Evolutionary conservation across 495 filamentous ascomycete species (phyloP).

Genomic region (Penicillium goetzii): DNA sequence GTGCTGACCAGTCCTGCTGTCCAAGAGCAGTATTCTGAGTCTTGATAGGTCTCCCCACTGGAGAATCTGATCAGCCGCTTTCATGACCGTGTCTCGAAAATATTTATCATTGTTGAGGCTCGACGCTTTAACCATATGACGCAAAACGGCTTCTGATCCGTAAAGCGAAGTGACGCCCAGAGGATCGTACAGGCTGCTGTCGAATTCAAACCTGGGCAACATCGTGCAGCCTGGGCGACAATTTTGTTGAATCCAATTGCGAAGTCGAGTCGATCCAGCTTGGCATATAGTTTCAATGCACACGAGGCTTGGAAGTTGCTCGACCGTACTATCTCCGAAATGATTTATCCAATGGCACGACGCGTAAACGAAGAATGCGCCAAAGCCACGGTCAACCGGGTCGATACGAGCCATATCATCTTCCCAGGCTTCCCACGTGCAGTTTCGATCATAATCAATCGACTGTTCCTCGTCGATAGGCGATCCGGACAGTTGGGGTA

Average conservation of each 20-base stretch:
- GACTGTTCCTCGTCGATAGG: slow-evolving; percentile 22
- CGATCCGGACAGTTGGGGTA: slow-evolving; percentile 21
- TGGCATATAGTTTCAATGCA: slow-evolving; percentile 28
- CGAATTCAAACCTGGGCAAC: slow-evolving; percentile 28
- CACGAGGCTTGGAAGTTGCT: slow-evolving; percentile 25
- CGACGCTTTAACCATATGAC: too few species aligned
- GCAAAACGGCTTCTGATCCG: slow-evolving; percentile 31
- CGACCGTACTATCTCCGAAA: slow-evolving; percentile 16
- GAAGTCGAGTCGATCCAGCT: slow-evolving; percentile 25
- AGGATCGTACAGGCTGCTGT: slow-evolving; percentile 31
- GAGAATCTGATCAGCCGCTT: slow-evolving; percentile 30
- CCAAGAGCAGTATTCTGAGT: slow-evolving; percentile 28
- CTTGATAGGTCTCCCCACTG: slow-evolving; percentile 27
- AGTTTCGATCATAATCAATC: slow-evolving; percentile 23
- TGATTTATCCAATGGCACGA: slow-evolving; percentile 31
- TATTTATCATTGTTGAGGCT: too few species aligned
- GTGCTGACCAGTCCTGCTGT: slow-evolving; percentile 18
- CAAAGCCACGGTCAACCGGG: slow-evolving; percentile 30
- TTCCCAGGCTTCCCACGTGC: slow-evolving; percentile 32
- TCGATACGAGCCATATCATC: slow-evolving; percentile 28
- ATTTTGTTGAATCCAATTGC: slow-evolving; percentile 34
- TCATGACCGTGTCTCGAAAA: slow-evolving; percentile 20
- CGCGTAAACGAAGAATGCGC: slow-evolving; percentile 32
- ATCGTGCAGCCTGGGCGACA: slow-evolving; percentile 31
- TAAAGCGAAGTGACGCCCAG: slow-evolving; percentile 33